Evolutionary conservation across 2,329 filamentous ascomycete species (phyloP).

Genomic region (Diaporthe capsici): DNA sequence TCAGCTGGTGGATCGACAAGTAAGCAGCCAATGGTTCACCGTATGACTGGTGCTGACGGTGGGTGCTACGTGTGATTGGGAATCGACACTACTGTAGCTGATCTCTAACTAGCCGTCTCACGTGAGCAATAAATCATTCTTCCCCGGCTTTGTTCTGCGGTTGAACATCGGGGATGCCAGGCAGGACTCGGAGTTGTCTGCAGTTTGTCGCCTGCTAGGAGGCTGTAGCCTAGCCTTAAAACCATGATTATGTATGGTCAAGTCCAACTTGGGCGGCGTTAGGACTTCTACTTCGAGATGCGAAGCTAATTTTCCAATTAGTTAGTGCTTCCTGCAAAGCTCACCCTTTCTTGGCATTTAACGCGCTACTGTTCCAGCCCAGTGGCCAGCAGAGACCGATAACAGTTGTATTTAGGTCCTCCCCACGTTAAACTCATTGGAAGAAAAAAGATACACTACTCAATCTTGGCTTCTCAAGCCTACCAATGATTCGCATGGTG

Average conservation of each 20-base stretch:
- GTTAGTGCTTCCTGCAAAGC: background rate
- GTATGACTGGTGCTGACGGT: constrained; percentile 5
- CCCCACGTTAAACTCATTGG: background rate
- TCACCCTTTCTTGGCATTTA: background rate
- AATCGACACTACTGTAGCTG: constrained; percentile 21
- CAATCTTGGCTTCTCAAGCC: background rate
- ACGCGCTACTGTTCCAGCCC: background rate
- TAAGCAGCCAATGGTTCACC: background rate
- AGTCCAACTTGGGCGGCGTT: background rate
- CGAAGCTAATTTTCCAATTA: too few relatives aligned
- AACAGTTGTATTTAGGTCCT: background rate
- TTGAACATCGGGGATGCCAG: background rate
- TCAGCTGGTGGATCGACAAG: constrained; percentile 19
- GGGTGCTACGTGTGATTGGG: background rate
- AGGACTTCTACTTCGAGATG: background rate
- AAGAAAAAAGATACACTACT: background rate
- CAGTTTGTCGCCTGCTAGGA: background rate
- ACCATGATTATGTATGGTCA: background rate
- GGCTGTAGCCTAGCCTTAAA: background rate
- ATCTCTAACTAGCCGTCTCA: background rate
- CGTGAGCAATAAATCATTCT: background rate
- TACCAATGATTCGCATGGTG: background rate
- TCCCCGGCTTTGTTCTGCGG: background rate
- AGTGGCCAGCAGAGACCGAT: background rate
- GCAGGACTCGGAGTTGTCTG: background rate